Conservation (phyloP, 2,329 filamentous ascomycete species). For the Penicillium vulpinum region DNA sequence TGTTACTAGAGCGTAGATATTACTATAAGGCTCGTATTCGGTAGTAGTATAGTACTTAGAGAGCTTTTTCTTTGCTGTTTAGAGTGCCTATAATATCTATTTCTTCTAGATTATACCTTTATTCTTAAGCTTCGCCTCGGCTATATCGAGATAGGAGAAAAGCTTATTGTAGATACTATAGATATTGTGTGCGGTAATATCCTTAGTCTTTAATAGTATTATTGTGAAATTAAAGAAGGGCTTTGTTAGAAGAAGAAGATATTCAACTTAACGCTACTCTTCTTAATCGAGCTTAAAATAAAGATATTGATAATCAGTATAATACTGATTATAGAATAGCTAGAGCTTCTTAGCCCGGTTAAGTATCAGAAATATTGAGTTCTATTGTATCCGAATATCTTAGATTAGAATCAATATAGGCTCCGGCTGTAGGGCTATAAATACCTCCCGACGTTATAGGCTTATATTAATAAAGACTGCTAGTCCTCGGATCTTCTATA, state of each 20-base stretch:
- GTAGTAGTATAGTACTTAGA: not conserved
- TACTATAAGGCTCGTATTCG: not conserved
- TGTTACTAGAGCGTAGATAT: not conserved
- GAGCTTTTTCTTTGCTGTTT: not conserved
- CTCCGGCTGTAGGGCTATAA: not conserved
- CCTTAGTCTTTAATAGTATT: not conserved
- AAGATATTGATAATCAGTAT: not conserved
- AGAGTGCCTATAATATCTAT: not conserved
- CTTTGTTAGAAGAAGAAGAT: conserved; percentile 8
- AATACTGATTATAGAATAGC: not conserved
- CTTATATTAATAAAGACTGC: not conserved
- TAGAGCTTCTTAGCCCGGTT: not conserved
- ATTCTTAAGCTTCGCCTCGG: not conserved
- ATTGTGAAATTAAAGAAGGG: not conserved
- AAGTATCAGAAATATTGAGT: not conserved
- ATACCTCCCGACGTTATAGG: not conserved
- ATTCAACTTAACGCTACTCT: conserved; percentile 7
- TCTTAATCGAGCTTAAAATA: not conserved
- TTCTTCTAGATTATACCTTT: not conserved
- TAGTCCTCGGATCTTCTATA: no score
- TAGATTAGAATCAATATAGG: not conserved
- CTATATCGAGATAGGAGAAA: not conserved
- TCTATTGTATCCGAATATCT: not conserved
- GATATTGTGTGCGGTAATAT: not conserved
- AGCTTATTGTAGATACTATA: conserved; percentile 6